Evolutionary conservation across 2,329 filamentous ascomycete genomes (phyloP), one percentile per base, ranked within the genome.

Genomic region (Fusarium torulosum): DNA sequence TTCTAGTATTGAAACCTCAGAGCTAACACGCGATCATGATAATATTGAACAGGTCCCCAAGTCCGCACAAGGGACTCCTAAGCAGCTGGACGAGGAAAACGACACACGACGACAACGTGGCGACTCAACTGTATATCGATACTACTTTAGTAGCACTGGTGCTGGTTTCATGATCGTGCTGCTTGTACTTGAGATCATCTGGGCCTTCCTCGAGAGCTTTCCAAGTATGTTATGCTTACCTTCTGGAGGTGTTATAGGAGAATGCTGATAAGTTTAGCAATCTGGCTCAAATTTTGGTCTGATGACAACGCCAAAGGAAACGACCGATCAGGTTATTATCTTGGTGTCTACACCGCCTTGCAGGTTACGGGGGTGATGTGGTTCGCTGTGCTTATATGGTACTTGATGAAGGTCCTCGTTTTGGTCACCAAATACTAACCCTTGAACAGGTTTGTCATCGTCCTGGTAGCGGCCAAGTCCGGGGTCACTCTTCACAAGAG

Each of bases 281-380:
- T 77, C n/a, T 77, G 76, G 76, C 67, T 77, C 23, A 74, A 75
- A 9, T 72, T 76, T 5, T 77, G 75, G 76, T 61, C 69, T 0
- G 70, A 75, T 21, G 67, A 73, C 6, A 73, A 69, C 23, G 19
- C 54, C 2, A 49, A 53, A 10, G 52, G 49, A 3, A 49, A 53
- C 19, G 14, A 58, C 0, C 51, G 51, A 7, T 25, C 58, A 1
- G 68, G 66, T 2, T 70, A 71, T 15, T 70, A 75, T 50, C 69
- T 77, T 14, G 72, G 74, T 7, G 45, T 75, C 7, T 75, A 74
- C 29, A 53, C 70, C 21, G 61, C 61, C 8, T 42, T 76, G 2
- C 74, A 77, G 42, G 20, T 72, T 7, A 38, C 66, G 2, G 65
- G 60, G 5, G 61, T 70, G 1, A 13, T 66, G 7, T 75, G 65